Evolutionary conservation across 345 rosid species (phyloP).

Genomic region (Capsella bursapastoris): DNA sequence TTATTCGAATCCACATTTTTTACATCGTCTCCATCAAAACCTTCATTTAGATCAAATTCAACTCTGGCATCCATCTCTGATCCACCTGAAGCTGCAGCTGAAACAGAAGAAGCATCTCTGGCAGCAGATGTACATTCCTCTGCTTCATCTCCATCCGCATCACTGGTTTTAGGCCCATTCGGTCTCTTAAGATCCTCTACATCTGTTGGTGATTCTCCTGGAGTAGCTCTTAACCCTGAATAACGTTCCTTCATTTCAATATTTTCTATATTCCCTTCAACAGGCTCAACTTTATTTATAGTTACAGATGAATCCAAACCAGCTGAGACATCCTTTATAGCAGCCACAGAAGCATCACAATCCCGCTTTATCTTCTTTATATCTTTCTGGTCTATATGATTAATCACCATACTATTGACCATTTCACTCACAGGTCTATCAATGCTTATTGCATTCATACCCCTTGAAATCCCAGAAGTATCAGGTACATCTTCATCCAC

Average conservation of each 20-base stretch:
- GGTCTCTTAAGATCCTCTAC: conserved; percentile 45
- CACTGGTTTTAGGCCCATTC: conserved; percentile 48
- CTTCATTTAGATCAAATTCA: conserved; percentile 90
- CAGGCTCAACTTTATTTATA: conserved; percentile 38
- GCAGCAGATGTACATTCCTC: conserved; percentile 54
- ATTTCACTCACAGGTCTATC: conserved; percentile 51
- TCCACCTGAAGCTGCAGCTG: conserved; percentile 42
- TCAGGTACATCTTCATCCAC: conserved; percentile 33
- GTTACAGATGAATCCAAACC: conserved; percentile 40
- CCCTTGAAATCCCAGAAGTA: conserved; percentile 27
- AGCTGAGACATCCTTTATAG: not conserved
- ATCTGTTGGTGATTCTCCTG: conserved; percentile 26
- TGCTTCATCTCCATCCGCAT: conserved; percentile 50
- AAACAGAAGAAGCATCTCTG: conserved; percentile 44
- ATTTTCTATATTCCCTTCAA: conserved; percentile 38
- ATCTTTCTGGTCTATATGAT: conserved; percentile 28
- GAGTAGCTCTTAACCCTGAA: no score
- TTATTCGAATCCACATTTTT: conserved; percentile 53
- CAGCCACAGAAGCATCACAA: not conserved
- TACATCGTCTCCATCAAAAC: conserved; percentile 67
- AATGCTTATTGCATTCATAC: conserved; percentile 13
- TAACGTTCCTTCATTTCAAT: not conserved
- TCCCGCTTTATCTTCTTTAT: conserved; percentile 40
- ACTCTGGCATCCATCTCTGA: conserved; percentile 62
- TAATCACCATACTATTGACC: conserved; percentile 40